phyloP scores from a whole-genome alignment of 1,284 basidiomycete genomes.

The Microbotryum scabiosae region DNA sequence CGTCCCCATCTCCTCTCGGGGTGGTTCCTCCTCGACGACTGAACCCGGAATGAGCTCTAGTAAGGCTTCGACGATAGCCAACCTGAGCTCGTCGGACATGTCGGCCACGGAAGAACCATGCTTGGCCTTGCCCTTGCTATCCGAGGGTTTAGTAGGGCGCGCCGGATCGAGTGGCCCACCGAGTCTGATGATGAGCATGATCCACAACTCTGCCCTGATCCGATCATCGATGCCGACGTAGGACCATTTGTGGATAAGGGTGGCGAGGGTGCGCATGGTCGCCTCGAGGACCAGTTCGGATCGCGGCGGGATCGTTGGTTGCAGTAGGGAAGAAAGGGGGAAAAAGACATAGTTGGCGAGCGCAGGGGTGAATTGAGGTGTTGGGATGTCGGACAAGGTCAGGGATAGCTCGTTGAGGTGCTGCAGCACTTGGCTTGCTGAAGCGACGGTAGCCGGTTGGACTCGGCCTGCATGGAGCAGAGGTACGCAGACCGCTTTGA shows the following conservation, averaged over 20 bases:
- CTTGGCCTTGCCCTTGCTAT: conserved; percentile 49
- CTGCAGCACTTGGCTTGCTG: conserved; percentile 46
- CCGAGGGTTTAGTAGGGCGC: conserved; percentile 45
- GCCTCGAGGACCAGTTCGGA: conserved; percentile 72
- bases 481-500: conserved; percentile 69
- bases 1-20: conserved; percentile 42
- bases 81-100: conserved; percentile 66
- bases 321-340: conserved; percentile 71
- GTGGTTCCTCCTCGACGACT: conserved; percentile 33
- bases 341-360: conserved; percentile 77
- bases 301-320: conserved; percentile 57
- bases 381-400: conserved; percentile 46
- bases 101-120: conserved; percentile 28
- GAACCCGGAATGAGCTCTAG: conserved; percentile 50
- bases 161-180: conserved; percentile 44
- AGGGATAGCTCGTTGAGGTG: conserved; percentile 52
- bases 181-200: conserved; percentile 60
- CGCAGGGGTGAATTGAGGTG: conserved; percentile 48
- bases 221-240: conserved; percentile 46
- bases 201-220: conserved; percentile 72
- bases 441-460: conserved; percentile 47
- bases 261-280: conserved; percentile 54
- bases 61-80: conserved; percentile 23
- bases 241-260: conserved; percentile 68
- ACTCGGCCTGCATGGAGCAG: conserved; percentile 55